Base-by-base conservation (phyloP, 1,284 basidiomycete species). In the Heliocybe sulcata region DNA sequence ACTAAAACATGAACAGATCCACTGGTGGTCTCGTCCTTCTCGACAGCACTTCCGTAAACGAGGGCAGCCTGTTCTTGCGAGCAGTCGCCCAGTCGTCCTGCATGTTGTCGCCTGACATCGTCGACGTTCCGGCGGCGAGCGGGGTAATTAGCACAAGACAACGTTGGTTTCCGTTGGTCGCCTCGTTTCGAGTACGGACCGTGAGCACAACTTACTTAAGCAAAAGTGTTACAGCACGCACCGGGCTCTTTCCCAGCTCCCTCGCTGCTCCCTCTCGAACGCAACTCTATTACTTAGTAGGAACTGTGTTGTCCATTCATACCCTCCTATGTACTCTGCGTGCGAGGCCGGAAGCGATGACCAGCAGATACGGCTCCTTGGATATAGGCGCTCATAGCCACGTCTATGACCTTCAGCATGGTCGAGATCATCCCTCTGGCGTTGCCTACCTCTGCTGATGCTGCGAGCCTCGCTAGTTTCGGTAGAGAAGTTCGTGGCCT, bases 1-100 rank as follows among this genome's bases (percentile, higher is more conserved):
- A 94, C 92, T 98, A 98, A 78, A 97, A 97, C 87, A 96, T 97
- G 77, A 96, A 98, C 53, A 98, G 79, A 76, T 99, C 96, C 45
- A 98, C 93, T 10, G 96, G 96, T 0, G 96, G 92, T 58, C 91
- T 77, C 11, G 96, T 98, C 64, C 89, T 80, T 61, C 92, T 77
- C 25, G 90, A 90, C 26, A 96, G 79, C 50, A 94, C 92, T 72
- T 95, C 92, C 25, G 84, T 84, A 61, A 94, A 88, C 11, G 88
- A 84, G 11, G 87, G 88, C 16, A 90, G 75, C 61, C 88, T 79
- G 66, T 88, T 81, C 71, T 79, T 79, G 68, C 87, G 80, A 65
- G 72, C 81, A 60, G 70, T 76, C 20, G 78, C 77, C 82, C 81
- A 86, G 61, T 87, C 85, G 69, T 89, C 85, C 67, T 85, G 80